Evolutionary conservation across 495 filamentous ascomycete species (phyloP), one percentile per base, ranked within the genome.

Genomic region (Talaromyces trachyspermus): DNA sequence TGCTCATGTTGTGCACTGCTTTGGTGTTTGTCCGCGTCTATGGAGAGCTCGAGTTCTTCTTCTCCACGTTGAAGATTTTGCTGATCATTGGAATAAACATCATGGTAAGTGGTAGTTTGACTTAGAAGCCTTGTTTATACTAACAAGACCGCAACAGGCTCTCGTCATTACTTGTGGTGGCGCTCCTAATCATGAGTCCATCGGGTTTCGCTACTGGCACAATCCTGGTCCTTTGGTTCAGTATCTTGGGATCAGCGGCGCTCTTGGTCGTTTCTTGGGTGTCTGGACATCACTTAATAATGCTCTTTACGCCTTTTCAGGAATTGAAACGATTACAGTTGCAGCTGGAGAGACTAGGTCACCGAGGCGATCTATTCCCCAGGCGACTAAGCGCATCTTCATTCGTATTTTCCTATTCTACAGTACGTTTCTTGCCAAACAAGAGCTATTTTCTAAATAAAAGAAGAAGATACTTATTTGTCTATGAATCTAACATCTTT

Each of bases 351-450:
- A 91, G 63, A 78, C 83, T 17, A 68, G 69, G 17, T 83, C 83
- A 54, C 86, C 86, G 0, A 68, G 78, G 49, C 77, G 75, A 57
- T 76, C 78, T n/a, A 81, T 89, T 49, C 86, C 86, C 26, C 69
- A 71, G 52, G 86, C 86, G 12, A 78, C 78, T n/a, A 82, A 79
- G 48, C 78, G 84, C 52, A 80, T 84, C 38, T 86, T 91, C 60
- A 83, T 79, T 66, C 79, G 85, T 39, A 84, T 91, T 54, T 49
- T 79, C 43, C 65, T 81, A 27, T 83, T 83, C 56, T 81, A 83
- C 56, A 62, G 41, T 43, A 43, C 9, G 38, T 22, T 41, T n/a
- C 14, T 10, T 32, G 3, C 2, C 14, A n/a, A n/a, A n/a, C n/a
- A n/a, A n/a, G n/a, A n/a, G n/a, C n/a, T n/a, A n/a, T 32, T 32